Base-by-base conservation (phyloP, 2,329 filamentous ascomycete genomes). In the Scleromitrula shiraiana region DNA sequence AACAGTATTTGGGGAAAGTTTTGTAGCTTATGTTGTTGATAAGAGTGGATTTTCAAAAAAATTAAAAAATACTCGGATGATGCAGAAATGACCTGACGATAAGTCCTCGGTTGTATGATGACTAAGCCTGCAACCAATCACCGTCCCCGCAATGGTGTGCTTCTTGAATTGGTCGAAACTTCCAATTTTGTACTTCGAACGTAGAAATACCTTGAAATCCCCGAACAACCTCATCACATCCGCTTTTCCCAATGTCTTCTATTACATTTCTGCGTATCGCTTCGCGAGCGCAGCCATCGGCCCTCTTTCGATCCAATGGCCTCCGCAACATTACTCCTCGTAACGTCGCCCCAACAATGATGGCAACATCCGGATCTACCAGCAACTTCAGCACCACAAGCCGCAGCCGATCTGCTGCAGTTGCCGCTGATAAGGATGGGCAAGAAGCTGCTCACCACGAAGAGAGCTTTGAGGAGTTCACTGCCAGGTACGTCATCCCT, bases 381-480 rank as follows among this genome's bases (percentile, higher is more conserved):
- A 69, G 65, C 65, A 72, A 65, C 72, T 83, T 84, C 73, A 83
- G 77, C 76, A 84, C 80, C 65, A 75, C 73, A 54, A 55, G 54
- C 51, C 48, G 54, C 37, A 72, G 71, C 64, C 69, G 66, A 61
- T 70, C 71, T 35, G 46, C 46, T 50, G 22, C n/a, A 26, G 46
- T 40, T 50, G 37, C n/a, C 32, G 14, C 32, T 17, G 69, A 70
- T 56, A 75, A 78, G 62, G 76, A 76, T 61, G 76, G 74, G 62
- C 70, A 70, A 59, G 72, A 71, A 57, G 73, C 65, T 46, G 50
- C 39, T 30, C 87, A 95, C 71, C 80, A 83, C 66, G 93, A 98
- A 72, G 93, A 98, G 82, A 95, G 86, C 64, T 98, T 95, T 64
- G 93, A 98, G 77, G 90, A 97, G 76, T 98, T 98, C 73, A 89